Base-by-base conservation (phyloP, 768 basidiomycete genomes). In the Suillus tomentosus region DNA sequence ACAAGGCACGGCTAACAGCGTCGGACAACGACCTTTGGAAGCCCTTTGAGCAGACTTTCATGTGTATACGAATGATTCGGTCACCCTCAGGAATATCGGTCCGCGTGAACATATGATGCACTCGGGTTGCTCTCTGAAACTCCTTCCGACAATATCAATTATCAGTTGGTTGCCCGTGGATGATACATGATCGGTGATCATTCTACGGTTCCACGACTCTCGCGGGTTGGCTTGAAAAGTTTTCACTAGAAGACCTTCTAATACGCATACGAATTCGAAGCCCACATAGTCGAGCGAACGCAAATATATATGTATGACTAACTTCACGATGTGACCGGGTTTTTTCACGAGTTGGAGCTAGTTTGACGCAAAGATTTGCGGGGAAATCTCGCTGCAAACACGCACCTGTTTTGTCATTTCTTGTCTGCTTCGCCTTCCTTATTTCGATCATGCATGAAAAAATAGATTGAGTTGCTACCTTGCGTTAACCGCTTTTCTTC, bases 391-490 rank as follows among this genome's bases (percentile, higher is more conserved):
- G 19, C 53, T 54, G 34, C 34, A n/a, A 36, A 19, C 1, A 54
- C 3, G 15, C 5, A 54, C 3, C 53, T 13, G 31, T 19, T 54
- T 31, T 31, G 14, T 15, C 13, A n/a, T 17, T 36, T 55, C 11
- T 34, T 22, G 39, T 40, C 17, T 10, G 24, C 57, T 58, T 58
- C 27, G 57, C 11, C 24, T 58, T 58, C 57, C 17, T 42, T 19
- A 14, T 19, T 39, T 27, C 15, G 56, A 57, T 40, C 39, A 24
- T 27, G 37, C 24, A n/a, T 54, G 53, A 54, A 54, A 54, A 58
- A 58, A 58, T 40, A 57, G 34, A 54, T 54, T 19, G 40, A 58
- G 24, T 58, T 42, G 57, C 37, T 58, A 11, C 17, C 31, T 54
- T 54, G 53, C 27, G 53, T 39, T 14, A 22, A 27, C 57, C 24